Evolutionary conservation across 495 filamentous ascomycete species (phyloP), one percentile per base, ranked within the genome.

Genomic region (Achaetomiella virescens): DNA sequence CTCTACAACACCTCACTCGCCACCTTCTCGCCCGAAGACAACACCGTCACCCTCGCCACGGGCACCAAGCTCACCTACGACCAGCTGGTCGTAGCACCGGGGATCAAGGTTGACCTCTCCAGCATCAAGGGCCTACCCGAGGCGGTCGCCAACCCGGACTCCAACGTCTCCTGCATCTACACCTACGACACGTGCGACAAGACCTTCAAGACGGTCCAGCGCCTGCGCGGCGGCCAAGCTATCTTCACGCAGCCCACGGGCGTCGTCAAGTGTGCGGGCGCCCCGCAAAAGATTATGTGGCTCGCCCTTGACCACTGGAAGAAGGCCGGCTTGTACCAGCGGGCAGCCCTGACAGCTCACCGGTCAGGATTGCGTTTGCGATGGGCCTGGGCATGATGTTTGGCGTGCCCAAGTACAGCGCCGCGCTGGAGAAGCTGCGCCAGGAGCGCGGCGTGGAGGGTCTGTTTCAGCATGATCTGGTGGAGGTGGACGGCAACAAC

Each of bases 201-300:
- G 71, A 76, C 77, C 10, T 83, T 77, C 68, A 64, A 61, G 44
- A 80, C 74, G 3, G 75, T 88, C 38, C 61, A 83, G 54, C 73
- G 70, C 46, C 71, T 86, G 48, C 63, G 75, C 52, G 72, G 75
- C 50, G 84, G 84, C 4, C 68, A 65, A n/a, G 84, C 83, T 24
- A 77, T 87, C 55, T 88, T 88, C 76, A 87, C 84, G 8, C 83
- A 86, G 63, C 84, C 84, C 7, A 72, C 79, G 1, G 84, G 84
- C 40, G 68, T 80, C 20, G 74, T 87, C 62, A 87, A 87, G 66
- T 87, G 84, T 58, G 84, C 84, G 2, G 84, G 84, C 25, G 84
- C 83, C 0, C 84, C 84, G 8, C 84, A 87, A 61, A 87, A 87
- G 69, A 71, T 80, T 65, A 81, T 86, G 82, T 87, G 84, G 84